A percentile compares a stretch with the other conserved stretches of the same genome.
Evolutionary conservation across 495 filamentous ascomycete species (phyloP).

Genomic region (Podospora pseudocomata): DNA sequence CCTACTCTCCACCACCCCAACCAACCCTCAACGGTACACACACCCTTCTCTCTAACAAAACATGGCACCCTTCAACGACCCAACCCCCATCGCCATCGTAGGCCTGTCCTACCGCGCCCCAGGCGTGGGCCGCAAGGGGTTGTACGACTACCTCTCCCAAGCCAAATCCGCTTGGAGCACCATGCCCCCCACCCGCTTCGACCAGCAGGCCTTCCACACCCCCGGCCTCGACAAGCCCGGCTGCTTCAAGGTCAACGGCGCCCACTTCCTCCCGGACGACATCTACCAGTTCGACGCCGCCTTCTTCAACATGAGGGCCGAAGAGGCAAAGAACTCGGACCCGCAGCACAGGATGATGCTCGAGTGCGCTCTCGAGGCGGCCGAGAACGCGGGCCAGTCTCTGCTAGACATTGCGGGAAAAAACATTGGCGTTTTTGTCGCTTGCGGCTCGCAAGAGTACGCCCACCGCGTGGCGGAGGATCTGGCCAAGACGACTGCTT

Average conservation of each 20-base stretch:
- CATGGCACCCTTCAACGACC: background rate
- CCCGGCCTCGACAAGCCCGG: constrained; percentile 2
- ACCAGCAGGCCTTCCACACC: background rate
- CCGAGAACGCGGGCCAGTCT: constrained; percentile 45
- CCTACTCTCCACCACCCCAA: background rate
- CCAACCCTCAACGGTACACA: background rate
- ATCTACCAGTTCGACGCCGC: constrained; percentile 35
- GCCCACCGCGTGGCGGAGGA: background rate
- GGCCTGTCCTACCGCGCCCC: constrained; percentile 2
- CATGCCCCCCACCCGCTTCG: constrained; percentile 1
- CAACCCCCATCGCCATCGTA: constrained; percentile 1
- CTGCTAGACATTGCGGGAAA: constrained; percentile 31
- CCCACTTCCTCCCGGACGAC: constrained; percentile 35
- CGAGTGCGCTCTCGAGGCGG: constrained; percentile 34
- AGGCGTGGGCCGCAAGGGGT: constrained; percentile 1
- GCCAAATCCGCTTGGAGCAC: constrained; percentile 4
- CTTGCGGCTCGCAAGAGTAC: constrained; percentile 31
- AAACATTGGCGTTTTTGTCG: constrained; percentile 45
- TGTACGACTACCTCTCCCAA: background rate
- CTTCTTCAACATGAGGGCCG: constrained; percentile 36
- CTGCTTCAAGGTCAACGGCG: constrained; percentile 7
- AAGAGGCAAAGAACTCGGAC: constrained; percentile 33
- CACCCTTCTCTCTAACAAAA: background rate
- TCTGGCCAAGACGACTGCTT: background rate
- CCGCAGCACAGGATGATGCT: constrained; percentile 39